A percentile compares a stretch with the other conserved stretches of the same genome.
Evolutionary conservation across 2,329 filamentous ascomycete species (phyloP).

Genomic region (Ceratocystiopsis sp.): DNA sequence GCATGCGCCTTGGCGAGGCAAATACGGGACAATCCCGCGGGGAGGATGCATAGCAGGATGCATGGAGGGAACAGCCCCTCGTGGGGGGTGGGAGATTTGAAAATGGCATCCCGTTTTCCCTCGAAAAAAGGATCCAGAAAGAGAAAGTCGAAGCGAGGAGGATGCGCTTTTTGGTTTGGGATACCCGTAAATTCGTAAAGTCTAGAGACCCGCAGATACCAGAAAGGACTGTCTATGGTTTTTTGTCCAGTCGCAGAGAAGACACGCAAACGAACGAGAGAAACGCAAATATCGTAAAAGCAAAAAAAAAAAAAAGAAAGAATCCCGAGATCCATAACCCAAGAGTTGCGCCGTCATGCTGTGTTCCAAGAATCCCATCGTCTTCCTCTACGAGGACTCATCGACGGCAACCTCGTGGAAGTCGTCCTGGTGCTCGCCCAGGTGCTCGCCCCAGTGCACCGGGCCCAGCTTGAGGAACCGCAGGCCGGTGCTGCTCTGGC

Average conservation of each 20-base stretch:
- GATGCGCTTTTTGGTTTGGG: too few relatives aligned
- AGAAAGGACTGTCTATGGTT: background rate
- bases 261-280: background rate
- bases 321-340: background rate
- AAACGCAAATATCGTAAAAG: background rate
- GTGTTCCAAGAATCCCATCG: background rate
- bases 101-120: too few relatives aligned
- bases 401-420: constrained; percentile 31
- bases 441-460: constrained; percentile 46
- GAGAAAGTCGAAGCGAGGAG: too few relatives aligned
- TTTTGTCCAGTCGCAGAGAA: background rate
- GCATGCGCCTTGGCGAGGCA: too few relatives aligned
- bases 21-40: too few relatives aligned
- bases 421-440: constrained; percentile 38
- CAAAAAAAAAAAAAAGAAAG: background rate
- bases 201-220: background rate
- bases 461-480: constrained; percentile 47
- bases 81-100: too few relatives aligned
- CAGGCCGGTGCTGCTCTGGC: constrained; percentile 29
- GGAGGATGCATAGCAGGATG: too few relatives aligned
- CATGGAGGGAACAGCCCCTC: too few relatives aligned
- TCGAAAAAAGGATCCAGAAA: too few relatives aligned
- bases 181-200: constrained; percentile 3
- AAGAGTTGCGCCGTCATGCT: background rate
- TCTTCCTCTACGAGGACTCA: constrained; percentile 8